phyloP scores from a whole-genome alignment of 106 monocot species.

The Hemerocallis citrina region DNA sequence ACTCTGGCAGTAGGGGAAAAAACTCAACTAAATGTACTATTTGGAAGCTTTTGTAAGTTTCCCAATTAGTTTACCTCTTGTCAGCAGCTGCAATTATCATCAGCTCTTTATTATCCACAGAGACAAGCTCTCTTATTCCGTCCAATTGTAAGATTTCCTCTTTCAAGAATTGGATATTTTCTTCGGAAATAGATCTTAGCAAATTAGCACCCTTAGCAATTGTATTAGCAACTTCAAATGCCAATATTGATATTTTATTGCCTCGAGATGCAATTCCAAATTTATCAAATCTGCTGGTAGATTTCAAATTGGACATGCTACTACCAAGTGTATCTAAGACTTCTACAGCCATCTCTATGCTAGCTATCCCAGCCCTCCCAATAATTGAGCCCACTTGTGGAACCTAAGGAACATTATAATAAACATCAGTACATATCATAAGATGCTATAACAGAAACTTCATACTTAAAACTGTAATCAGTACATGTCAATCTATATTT shows the following conservation, averaged over 20 bases:
- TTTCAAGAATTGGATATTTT: constrained; percentile 52
- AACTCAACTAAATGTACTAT: not conserved
- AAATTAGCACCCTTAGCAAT: constrained; percentile 65
- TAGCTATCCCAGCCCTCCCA: constrained; percentile 56
- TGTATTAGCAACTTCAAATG: constrained; percentile 91
- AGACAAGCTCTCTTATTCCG: constrained; percentile 50
- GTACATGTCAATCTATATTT: not conserved
- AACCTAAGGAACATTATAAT: constrained; percentile 27
- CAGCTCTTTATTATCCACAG: constrained; percentile 31
- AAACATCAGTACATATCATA: not conserved
- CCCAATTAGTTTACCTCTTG: constrained; percentile 38
- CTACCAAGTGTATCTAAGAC: constrained; percentile 80
- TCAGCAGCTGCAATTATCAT: constrained; percentile 51
- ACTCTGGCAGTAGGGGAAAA: not conserved
- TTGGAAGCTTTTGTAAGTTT: not conserved
- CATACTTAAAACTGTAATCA: not conserved
- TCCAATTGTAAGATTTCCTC: constrained; percentile 58
- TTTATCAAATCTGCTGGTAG: constrained; percentile 52
- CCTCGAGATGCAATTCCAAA: constrained; percentile 33
- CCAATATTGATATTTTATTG: constrained; percentile 51
- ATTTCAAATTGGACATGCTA: constrained; percentile 60
- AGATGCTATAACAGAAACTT: not conserved
- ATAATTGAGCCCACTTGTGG: constrained; percentile 48
- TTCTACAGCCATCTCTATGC: constrained; percentile 67
- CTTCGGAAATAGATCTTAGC: constrained; percentile 52